Conservation (phyloP, 2,329 filamentous ascomycete genomes). For the Penicillium thymicola region DNA sequence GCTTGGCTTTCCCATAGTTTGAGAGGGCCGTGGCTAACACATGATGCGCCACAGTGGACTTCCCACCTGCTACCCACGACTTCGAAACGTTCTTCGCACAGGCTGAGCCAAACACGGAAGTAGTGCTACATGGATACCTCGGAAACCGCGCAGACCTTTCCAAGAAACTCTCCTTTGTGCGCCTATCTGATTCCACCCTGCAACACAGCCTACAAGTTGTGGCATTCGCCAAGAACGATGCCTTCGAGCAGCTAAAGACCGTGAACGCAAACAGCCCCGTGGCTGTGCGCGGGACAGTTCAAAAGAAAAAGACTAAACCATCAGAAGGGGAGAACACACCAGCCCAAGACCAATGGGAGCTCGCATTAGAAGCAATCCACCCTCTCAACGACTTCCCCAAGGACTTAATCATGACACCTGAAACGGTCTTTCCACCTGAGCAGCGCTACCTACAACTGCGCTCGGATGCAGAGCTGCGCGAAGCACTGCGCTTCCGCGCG, state of each 20-base stretch:
- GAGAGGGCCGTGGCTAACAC: slow-evolving; percentile 4
- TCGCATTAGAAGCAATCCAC: slow-evolving; percentile 61
- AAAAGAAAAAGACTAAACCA: slow-evolving; percentile 37
- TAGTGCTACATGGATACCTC: slow-evolving; percentile 69
- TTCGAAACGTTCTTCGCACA: slow-evolving; percentile 35
- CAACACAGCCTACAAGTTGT: slow-evolving; percentile 50
- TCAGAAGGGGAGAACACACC: slow-evolving; percentile 25
- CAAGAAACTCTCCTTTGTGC: slow-evolving; percentile 68
- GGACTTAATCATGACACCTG: slow-evolving; percentile 71
- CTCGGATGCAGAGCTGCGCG: slow-evolving; percentile 63
- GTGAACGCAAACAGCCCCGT: slow-evolving; percentile 55
- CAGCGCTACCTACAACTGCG: slow-evolving; percentile 82
- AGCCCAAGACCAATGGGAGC: slow-evolving; percentile 50
- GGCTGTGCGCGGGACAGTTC: slow-evolving; percentile 50
- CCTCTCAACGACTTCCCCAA: slow-evolving; percentile 70
- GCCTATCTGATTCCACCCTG: slow-evolving; percentile 49
- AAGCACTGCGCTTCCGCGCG: slow-evolving; percentile 69
- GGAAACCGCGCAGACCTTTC: slow-evolving; percentile 65
- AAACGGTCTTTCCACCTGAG: slow-evolving; percentile 69
- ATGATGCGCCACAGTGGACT: slow-evolving; percentile 40
- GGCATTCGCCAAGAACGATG: slow-evolving; percentile 40
- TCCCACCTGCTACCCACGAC: slow-evolving; percentile 45
- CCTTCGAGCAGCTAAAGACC: slow-evolving; percentile 42
- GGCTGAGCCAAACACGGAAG: slow-evolving; percentile 35
- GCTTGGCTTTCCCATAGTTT: no score